These are phyloP conservation scores for Sporobolomyces pararoseus DNA, from an alignment of 768 basidiomycete species.

Conservation along the genomic window DNA sequence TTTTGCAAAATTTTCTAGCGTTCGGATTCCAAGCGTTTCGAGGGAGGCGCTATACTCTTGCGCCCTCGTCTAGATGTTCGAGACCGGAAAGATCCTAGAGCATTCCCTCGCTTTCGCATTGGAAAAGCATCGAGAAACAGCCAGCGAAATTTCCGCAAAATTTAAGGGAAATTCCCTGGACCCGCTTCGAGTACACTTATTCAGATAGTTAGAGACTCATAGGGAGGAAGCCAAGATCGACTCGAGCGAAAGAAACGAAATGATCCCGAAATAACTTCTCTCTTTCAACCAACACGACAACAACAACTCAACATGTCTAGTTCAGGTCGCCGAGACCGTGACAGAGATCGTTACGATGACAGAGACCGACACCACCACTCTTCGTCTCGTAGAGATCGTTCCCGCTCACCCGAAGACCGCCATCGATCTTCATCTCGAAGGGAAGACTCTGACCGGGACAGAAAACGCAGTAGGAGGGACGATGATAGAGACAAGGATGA, in stretches of 20 bases:
- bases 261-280: background rate
- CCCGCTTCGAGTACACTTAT: too few species aligned
- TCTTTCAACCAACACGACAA: background rate
- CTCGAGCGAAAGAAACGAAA: background rate
- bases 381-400: slow-evolving; percentile 7
- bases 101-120: too few species aligned
- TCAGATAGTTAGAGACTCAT: background rate
- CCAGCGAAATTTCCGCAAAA: too few species aligned
- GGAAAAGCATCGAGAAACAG: too few species aligned
- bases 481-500: slow-evolving; percentile 47
- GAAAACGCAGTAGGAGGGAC: slow-evolving; percentile 30
- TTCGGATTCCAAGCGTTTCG: too few species aligned
- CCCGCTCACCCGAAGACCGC: slow-evolving; percentile 21
- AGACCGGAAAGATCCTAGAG: too few species aligned
- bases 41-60: too few species aligned
- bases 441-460: slow-evolving; percentile 33
- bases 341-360: slow-evolving; percentile 18
- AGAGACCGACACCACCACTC: slow-evolving; percentile 13
- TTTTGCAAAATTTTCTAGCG: too few species aligned
- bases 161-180: too few species aligned
- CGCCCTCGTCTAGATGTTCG: too few species aligned
- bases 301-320: background rate
- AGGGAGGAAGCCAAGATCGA: background rate
- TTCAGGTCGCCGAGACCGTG: slow-evolving; percentile 12
- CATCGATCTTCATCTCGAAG: slow-evolving; percentile 22